phyloP scores from a whole-genome alignment of 164 flowering plant genomes.

The Vitis amurensis region DNA sequence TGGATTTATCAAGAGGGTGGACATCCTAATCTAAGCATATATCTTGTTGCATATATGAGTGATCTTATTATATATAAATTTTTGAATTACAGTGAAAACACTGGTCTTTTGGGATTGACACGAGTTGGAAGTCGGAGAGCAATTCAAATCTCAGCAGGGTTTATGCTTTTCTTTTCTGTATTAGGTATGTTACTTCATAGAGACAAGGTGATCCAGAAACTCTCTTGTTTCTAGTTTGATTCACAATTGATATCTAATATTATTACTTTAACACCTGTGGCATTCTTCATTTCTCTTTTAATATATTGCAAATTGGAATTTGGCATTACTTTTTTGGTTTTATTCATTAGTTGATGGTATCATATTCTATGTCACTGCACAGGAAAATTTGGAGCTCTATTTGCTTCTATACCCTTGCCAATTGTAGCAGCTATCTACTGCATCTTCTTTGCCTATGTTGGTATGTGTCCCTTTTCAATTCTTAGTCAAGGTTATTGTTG shows the following conservation, averaged over 20 bases:
- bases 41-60: neutral
- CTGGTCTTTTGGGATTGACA: slow-evolving; percentile 64
- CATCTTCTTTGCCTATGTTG: slow-evolving; percentile 60
- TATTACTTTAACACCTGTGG: too few relatives aligned
- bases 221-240: too few relatives aligned
- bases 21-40: neutral
- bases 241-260: neutral
- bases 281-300: neutral
- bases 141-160: slow-evolving; percentile 61
- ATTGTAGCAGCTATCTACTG: slow-evolving; percentile 69
- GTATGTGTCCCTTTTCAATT: slow-evolving; percentile 29
- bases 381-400: slow-evolving; percentile 74
- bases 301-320: neutral
- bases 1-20: neutral
- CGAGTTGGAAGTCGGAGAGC: slow-evolving; percentile 72
- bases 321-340: neutral
- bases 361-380: slow-evolving; percentile 11
- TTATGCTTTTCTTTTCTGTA: slow-evolving; percentile 74
- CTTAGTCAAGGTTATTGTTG: neutral
- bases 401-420: slow-evolving; percentile 71
- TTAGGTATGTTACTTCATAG: slow-evolving; percentile 35
- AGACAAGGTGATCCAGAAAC: neutral
- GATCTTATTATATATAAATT: neutral
- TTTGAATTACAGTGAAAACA: slow-evolving; percentile 43
- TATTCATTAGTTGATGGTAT: neutral